Base-by-base conservation (phyloP, 2,329 filamentous ascomycete genomes). In the Stachybotrys echinatus region DNA sequence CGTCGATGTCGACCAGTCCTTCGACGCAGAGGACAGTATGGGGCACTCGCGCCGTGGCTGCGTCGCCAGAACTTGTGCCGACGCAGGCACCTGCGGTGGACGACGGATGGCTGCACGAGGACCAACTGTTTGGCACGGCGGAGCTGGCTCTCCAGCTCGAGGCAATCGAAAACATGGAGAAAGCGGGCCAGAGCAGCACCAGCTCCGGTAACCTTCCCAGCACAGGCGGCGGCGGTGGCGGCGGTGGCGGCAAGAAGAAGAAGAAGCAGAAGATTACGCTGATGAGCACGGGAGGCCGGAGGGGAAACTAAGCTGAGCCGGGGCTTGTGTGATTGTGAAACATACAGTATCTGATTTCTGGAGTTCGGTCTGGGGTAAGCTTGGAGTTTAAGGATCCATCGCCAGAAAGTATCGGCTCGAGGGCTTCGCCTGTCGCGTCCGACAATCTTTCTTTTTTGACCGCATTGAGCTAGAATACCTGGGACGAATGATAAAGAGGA, bases 71-170 rank as follows among this genome's bases (percentile, higher is more conserved):
- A 12, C 60, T 83, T 23, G 68, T 68, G 23, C 64, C 75, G 3
- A 53, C 68, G 1, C 51, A 48, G n/a, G 12, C 59, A 65, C 52
- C 52, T 48, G 23, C 53, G 5, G 50, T 48, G 10, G 83, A 91
- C 54, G 92, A 96, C 64, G 92, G 92, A 1, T 96, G 92, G 92
- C 73, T 92, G 17, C 85, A 88, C 58, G 89, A 85, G 2, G 89
- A 95, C 60, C 84, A 87, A 50, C 82, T 96, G 50, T 65, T 95
- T 17, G 74, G 69, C 1, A 71, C 72, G 4, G 77, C 81, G 2
- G 86, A 90, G 49, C 61, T 85, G 5, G 74, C 79, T 14, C 65
- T 77, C 60, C 80, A 84, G 64, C 73, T 84, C 60, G 76, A 83
- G 59, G 79, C 79, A 3, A 63, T 81, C 48, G 65, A 75, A 19